Evolutionary conservation across 495 filamentous ascomycete species (phyloP).

Genomic region (Penicillium silybi): DNA sequence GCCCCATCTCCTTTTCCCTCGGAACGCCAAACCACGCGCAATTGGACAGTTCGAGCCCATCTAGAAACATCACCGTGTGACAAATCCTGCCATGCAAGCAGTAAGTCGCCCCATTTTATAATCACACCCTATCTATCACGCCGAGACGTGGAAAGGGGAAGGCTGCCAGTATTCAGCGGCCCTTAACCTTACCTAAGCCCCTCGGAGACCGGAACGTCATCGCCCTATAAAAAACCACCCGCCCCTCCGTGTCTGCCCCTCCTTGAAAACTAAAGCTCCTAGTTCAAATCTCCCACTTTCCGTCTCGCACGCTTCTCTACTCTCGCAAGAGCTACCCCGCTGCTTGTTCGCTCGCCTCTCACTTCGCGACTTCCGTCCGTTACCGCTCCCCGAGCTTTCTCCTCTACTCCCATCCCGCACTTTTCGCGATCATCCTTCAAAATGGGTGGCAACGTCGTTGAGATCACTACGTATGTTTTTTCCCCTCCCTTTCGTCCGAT

Average conservation of each 20-base stretch:
- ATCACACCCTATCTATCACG: neutral
- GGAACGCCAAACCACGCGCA: neutral
- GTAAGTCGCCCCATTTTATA: constrained; percentile 13
- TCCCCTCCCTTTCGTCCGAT: neutral
- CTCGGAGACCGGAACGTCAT: constrained; percentile 19
- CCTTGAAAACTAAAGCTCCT: constrained; percentile 17
- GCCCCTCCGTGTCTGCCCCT: constrained; percentile 26
- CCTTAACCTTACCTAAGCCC: constrained; percentile 28
- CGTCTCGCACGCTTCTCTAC: constrained; percentile 10
- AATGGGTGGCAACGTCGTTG: constrained; percentile 40
- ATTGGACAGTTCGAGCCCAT: neutral
- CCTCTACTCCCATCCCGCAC: constrained; percentile 26
- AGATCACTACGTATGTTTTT: constrained; percentile 32
- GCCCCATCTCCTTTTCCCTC: constrained; percentile 10
- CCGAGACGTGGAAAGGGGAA: neutral
- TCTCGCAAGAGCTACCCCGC: constrained; percentile 20
- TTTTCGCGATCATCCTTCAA: constrained; percentile 50
- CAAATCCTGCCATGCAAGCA: constrained; percentile 13
- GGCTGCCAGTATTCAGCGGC: constrained; percentile 14
- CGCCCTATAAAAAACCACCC: constrained; percentile 23
- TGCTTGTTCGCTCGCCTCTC: constrained; percentile 23
- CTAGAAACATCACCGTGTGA: neutral
- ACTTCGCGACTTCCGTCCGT: constrained; percentile 9
- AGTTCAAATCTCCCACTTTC: constrained; percentile 19
- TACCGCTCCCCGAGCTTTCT: constrained; percentile 24